Evolutionary conservation across 2,329 filamentous ascomycete genomes (phyloP).

Genomic region (Septoria petroselini): DNA sequence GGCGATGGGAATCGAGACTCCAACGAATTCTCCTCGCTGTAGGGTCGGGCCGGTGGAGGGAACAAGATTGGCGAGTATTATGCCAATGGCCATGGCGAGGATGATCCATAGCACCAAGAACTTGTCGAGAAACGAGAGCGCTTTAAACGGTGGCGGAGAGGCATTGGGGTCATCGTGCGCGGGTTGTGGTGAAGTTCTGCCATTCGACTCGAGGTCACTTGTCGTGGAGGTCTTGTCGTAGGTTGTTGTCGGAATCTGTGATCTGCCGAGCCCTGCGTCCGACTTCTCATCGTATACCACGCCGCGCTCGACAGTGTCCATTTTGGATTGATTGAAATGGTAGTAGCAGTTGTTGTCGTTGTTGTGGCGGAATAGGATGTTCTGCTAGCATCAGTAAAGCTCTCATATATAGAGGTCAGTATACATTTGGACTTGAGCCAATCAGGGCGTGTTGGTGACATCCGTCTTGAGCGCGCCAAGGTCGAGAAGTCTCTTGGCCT

Average conservation of each 20-base stretch:
- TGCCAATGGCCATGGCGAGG: constrained; percentile 71
- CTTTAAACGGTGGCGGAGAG: constrained; percentile 35
- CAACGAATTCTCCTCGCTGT: constrained; percentile 69
- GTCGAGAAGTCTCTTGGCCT: too few relatives aligned
- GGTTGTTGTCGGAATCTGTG: not conserved
- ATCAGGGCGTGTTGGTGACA: too few relatives aligned
- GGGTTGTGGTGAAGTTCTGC: not conserved
- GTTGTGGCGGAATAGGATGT: too few relatives aligned
- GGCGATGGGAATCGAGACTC: constrained; percentile 63
- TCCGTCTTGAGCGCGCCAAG: too few relatives aligned
- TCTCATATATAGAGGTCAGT: too few relatives aligned
- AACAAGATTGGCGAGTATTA: constrained; percentile 74
- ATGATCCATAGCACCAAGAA: constrained; percentile 63
- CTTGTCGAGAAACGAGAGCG: constrained; percentile 45
- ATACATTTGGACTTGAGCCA: too few relatives aligned
- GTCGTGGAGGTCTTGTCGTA: not conserved
- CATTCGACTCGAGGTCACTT: not conserved
- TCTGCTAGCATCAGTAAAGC: too few relatives aligned
- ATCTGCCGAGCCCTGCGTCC: constrained; percentile 17
- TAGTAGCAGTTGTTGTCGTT: too few relatives aligned
- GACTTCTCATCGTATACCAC: constrained; percentile 19
- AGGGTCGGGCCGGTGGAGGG: constrained; percentile 59
- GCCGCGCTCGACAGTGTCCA: constrained; percentile 26
- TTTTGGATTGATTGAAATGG: not conserved
- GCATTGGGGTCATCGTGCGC: not conserved